Percentiles rank a stretch among this genome's conserved stretches.
These are phyloP conservation scores for Phytophthora parvispora DNA, from an alignment of 352 stramenopile genomes.

Conservation along the genomic window DNA sequence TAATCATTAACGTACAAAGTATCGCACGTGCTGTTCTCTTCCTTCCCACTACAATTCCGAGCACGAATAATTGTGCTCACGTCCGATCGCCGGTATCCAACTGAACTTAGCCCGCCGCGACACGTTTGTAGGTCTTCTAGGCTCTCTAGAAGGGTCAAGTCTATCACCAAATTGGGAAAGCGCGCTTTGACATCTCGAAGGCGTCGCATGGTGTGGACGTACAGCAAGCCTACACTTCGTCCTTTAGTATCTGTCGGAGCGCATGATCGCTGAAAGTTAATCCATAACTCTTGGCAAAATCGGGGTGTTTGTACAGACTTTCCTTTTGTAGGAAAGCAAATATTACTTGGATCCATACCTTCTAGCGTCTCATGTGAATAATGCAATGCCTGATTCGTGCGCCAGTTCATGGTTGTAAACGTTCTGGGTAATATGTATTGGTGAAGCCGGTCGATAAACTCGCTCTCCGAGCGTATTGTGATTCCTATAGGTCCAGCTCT, in stretches of 20 bases:
- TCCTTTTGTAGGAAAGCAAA: slow-evolving; percentile 18
- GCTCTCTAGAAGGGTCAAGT: slow-evolving; percentile 25
- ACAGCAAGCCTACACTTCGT: slow-evolving; percentile 7
- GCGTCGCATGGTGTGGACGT: slow-evolving; percentile 10
- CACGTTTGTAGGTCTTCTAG: slow-evolving; percentile 24
- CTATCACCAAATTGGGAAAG: slow-evolving; percentile 8
- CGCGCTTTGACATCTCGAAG: slow-evolving; percentile 2
- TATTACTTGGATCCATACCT: not conserved
- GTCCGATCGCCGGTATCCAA: slow-evolving; percentile 16
- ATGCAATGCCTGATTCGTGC: slow-evolving; percentile 37
- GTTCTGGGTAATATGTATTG: slow-evolving; percentile 39
- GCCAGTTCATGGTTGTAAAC: slow-evolving; percentile 32
- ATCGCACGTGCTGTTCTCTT: slow-evolving; percentile 8
- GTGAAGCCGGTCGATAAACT: slow-evolving; percentile 44
- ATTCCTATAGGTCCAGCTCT: slow-evolving; percentile 3
- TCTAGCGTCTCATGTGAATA: slow-evolving; percentile 26
- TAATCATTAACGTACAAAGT: slow-evolving; percentile 50
- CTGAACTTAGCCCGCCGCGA: not conserved
- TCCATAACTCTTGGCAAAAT: slow-evolving; percentile 27
- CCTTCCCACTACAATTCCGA: slow-evolving; percentile 3
- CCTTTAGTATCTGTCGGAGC: not conserved
- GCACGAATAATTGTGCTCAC: slow-evolving; percentile 25
- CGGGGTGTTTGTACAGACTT: not conserved
- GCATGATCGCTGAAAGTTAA: slow-evolving; percentile 22
- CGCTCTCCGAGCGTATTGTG: slow-evolving; percentile 14